phyloP scores from a whole-genome alignment of 768 basidiomycete species.

The Pulveroboletus sp. region DNA sequence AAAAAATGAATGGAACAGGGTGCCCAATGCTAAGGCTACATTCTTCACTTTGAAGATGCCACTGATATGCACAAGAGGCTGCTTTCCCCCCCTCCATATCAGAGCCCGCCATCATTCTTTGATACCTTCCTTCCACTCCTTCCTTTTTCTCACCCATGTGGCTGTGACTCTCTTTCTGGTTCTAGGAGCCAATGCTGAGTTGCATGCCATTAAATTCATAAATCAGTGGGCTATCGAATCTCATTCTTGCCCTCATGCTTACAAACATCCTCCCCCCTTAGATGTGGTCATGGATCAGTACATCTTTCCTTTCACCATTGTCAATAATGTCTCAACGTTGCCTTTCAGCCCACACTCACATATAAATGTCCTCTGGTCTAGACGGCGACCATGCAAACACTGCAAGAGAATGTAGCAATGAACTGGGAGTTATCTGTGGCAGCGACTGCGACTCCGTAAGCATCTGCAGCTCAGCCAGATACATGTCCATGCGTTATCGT shows the following conservation, averaged over 20 bases:
- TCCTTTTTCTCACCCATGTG: slow-evolving; percentile 22
- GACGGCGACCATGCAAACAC: too few relatives aligned
- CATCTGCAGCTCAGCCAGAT: too few relatives aligned
- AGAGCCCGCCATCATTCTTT: slow-evolving; percentile 16
- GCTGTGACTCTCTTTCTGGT: slow-evolving; percentile 20
- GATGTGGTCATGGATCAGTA: slow-evolving; percentile 41
- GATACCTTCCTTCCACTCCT: not conserved
- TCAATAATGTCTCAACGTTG: not conserved
- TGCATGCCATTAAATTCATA: slow-evolving; percentile 43
- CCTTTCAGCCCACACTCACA: slow-evolving; percentile 37
- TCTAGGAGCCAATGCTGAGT: slow-evolving; percentile 35
- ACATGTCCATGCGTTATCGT: too few relatives aligned
- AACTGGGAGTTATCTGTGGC: too few relatives aligned
- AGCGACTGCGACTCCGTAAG: too few relatives aligned
- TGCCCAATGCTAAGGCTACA: too few relatives aligned
- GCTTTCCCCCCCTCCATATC: too few relatives aligned
- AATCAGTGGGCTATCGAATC: slow-evolving; percentile 37
- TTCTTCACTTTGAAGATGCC: too few relatives aligned
- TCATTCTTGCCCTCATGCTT: not conserved
- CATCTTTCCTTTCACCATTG: not conserved
- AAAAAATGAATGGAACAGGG: too few relatives aligned
- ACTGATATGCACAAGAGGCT: too few relatives aligned
- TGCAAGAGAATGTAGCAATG: too few relatives aligned
- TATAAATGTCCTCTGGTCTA: too few relatives aligned
- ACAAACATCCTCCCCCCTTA: slow-evolving; percentile 15